Evolutionary conservation across 2,329 filamentous ascomycete genomes (phyloP), one percentile per base, ranked within the genome.

Genomic region (Xylaria sp.): DNA sequence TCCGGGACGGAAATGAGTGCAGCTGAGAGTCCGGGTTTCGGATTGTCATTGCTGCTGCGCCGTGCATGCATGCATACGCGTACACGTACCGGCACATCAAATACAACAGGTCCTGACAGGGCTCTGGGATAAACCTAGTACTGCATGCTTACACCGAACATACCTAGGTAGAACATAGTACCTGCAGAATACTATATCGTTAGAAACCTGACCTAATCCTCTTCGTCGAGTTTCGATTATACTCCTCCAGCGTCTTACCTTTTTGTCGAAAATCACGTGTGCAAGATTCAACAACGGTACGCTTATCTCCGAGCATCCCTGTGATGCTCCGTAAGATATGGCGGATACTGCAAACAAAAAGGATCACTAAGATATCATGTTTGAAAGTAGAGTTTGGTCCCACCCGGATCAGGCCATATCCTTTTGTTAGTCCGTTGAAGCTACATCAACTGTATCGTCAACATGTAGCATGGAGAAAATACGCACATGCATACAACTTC

Each of bases 41-140:
- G 36, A 15, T 15, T 39, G 36, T 18, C 36, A 39, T 39, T 39
- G 36, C 13, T 39, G 15, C 36, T 39, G 36, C 15, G 36, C 36
- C 36, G 36, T 62, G 45, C 46, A 43, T 61, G 48, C 39, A 43
- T 50, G 59, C 39, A 53, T 55, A 36, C 25, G 59, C 59, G 59
- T 55, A 36, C 25, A 48, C 48, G 48, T 55, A 61, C 46, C 18
- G 23, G 20, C 15, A 30, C 15, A 18, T 32, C 48, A 32, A 30
- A 52, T 30, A 52, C 48, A 10, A 34, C 30, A 20, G 50, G 50
- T 20, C 15, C 46, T 15, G 4, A 18, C 12, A 36, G 32, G 4
- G 32, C 2, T 30, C 50, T 32, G 12, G 50, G 28, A 55, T 55
- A 6, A 55, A 55, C 30, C 50, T 12, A 23, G 50, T 32, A 36